Evolutionary conservation across 306 rosid species (phyloP).

Genomic region (Mimosa bimucronata): DNA sequence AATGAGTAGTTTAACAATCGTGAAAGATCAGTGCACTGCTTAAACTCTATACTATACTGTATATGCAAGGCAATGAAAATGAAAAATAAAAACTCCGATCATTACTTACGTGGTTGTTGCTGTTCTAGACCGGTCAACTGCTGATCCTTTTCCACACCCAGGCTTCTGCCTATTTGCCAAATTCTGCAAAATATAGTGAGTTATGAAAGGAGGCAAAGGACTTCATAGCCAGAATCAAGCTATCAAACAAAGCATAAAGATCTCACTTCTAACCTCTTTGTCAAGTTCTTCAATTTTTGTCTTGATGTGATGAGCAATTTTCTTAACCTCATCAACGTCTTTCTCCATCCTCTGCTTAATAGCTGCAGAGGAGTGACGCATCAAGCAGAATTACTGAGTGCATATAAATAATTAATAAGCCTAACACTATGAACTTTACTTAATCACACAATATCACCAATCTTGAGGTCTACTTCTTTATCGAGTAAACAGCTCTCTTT

Average conservation of each 20-base stretch:
- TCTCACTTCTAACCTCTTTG: conserved; percentile 61
- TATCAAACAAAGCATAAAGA: conserved; percentile 24
- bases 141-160: conserved; percentile 95
- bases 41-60: neutral
- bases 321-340: conserved; percentile 94
- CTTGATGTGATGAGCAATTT: conserved; percentile 68
- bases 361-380: conserved; percentile 53
- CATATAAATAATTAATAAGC: conserved; percentile 6
- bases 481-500: conserved; percentile 1
- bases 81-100: conserved; percentile 4
- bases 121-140: conserved; percentile 89
- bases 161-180: conserved; percentile 87
- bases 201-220: neutral
- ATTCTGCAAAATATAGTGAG: conserved; percentile 60
- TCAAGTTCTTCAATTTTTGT: conserved; percentile 85
- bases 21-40: neutral
- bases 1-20: conserved; percentile 2
- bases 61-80: neutral
- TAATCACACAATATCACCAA: conserved; percentile 11
- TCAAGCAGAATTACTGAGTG: conserved; percentile 15
- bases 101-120: conserved; percentile 80
- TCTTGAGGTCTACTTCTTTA: conserved; percentile 3
- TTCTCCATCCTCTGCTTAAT: conserved; percentile 91
- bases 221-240: conserved; percentile 23
- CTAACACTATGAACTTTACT: conserved; percentile 16